Conservation (phyloP, 2,329 filamentous ascomycete genomes). For the Gnomoniopsis smithogilvyi region DNA sequence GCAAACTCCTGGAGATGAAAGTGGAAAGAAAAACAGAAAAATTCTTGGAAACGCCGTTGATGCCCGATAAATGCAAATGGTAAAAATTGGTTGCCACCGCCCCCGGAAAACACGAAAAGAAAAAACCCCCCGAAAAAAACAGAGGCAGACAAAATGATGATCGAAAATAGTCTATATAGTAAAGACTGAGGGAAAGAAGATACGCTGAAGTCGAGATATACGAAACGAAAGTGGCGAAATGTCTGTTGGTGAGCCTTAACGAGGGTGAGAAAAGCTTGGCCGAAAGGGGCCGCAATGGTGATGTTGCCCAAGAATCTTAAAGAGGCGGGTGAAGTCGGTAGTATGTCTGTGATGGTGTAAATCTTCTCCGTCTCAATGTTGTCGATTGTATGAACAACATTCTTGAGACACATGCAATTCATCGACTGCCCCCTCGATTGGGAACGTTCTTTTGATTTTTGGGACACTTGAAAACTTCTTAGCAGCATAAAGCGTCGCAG, state of each 20-base stretch:
- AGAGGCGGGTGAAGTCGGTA: too few species aligned
- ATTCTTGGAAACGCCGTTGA: neutral
- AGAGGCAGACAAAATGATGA: too few species aligned
- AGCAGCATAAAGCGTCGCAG: conserved; percentile 53
- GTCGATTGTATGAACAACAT: neutral
- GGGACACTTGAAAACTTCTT: conserved; percentile 5
- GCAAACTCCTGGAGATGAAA: neutral
- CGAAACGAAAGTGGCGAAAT: neutral
- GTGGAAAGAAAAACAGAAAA: neutral
- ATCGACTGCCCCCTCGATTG: neutral
- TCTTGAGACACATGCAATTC: neutral
- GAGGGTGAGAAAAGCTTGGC: neutral
- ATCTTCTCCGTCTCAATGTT: too few species aligned
- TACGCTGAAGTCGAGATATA: neutral
- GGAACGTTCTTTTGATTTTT: neutral
- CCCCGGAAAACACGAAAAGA: neutral
- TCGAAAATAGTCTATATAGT: neutral
- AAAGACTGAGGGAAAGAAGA: neutral
- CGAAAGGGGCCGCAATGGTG: too few species aligned
- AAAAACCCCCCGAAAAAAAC: neutral
- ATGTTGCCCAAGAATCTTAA: too few species aligned
- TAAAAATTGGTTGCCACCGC: neutral
- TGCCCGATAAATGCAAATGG: neutral
- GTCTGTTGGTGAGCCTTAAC: neutral
- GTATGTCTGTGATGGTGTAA: too few species aligned